Evolutionary conservation across 768 basidiomycete species (phyloP), one percentile per base, ranked within the genome.

Genomic region (Mrakia blollopis): DNA sequence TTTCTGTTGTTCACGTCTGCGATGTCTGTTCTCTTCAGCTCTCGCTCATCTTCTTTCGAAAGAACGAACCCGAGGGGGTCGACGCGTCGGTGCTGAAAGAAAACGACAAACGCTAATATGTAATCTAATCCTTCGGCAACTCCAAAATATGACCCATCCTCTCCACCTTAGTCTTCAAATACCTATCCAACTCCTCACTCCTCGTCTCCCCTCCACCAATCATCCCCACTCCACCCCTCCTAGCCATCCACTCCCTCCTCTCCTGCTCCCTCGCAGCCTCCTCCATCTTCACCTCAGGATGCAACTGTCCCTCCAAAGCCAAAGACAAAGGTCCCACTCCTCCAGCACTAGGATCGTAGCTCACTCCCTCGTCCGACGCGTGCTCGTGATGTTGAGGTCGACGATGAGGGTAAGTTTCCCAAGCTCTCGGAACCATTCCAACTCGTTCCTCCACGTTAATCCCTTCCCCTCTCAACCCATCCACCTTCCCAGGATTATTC

Each of bases 401-500:
- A 50, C 73, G 71, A 74, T 71, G 73, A 41, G 76, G 50, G 23
- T 69, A 75, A 2, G 67, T 80, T 79, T 85, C 83, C 96, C 97
- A 99, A 79, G 91, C 91, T 74, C 93, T 87, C 25, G 97, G 97
- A 16, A 98, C 89, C 96, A 99, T 98, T 65, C 92, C 87, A 10
- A 98, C 92, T 21, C 94, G 88, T 83, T 98, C 94, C 6, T 86
- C 85, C 28, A 99, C 88, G 25, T 83, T 85, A 72, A 99, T 86
- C 4, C 93, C 92, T 83, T 98, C 96, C 80, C 86, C 87, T 84
- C 91, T 88, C 80, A 98, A 84, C 63, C 94, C 94, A 79, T 89
- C 87, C 60, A 99, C 91, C 85, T 99, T 99, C 84, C 95, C 95
- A 14, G 97, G 97, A 84, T 99, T 99, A 84, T 99, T 99, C 77